These are phyloP conservation scores for sorghum (Sorghum bicolor) DNA, from an alignment of 176 grass and related monocot genomes.

Conservation along the genomic window DNA sequence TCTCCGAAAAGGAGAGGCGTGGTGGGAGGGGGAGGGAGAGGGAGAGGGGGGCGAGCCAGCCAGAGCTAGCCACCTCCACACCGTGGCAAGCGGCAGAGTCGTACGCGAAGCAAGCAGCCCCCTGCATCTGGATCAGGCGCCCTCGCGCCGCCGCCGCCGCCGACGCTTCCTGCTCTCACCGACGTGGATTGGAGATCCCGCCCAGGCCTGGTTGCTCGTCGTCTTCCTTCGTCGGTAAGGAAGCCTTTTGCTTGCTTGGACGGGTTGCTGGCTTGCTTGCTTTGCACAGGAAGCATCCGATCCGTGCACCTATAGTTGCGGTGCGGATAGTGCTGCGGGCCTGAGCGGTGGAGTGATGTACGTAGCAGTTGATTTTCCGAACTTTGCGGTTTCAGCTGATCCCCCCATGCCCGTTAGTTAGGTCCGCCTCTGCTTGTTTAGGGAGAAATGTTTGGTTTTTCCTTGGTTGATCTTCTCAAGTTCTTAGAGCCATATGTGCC, in stretches of 20 bases:
- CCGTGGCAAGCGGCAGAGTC: not conserved
- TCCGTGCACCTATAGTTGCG: not conserved
- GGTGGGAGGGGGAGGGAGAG: not conserved
- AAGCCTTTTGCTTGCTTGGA: not conserved
- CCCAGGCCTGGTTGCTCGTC: not conserved
- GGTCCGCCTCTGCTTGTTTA: not conserved
- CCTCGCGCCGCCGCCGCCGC: not conserved
- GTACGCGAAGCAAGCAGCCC: not conserved
- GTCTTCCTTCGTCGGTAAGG: constrained; percentile 5
- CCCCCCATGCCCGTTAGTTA: not conserved
- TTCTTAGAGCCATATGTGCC: not conserved
- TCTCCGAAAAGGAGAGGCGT: not conserved
- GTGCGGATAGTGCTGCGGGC: not conserved
- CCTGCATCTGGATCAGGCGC: constrained; percentile 26
- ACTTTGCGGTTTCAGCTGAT: not conserved
- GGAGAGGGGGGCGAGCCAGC: not conserved
- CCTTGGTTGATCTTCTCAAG: not conserved
- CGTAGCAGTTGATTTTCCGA: not conserved
- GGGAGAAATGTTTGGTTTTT: not conserved
- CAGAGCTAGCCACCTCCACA: not conserved
- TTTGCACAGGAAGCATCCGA: constrained; percentile 1
- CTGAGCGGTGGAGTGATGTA: not conserved
- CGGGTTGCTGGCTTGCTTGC: not conserved
- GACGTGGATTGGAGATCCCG: not conserved
- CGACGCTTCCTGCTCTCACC: not conserved